phyloP scores from a whole-genome alignment of 1,284 basidiomycete species.

The Pyrrhoderma noxium region DNA sequence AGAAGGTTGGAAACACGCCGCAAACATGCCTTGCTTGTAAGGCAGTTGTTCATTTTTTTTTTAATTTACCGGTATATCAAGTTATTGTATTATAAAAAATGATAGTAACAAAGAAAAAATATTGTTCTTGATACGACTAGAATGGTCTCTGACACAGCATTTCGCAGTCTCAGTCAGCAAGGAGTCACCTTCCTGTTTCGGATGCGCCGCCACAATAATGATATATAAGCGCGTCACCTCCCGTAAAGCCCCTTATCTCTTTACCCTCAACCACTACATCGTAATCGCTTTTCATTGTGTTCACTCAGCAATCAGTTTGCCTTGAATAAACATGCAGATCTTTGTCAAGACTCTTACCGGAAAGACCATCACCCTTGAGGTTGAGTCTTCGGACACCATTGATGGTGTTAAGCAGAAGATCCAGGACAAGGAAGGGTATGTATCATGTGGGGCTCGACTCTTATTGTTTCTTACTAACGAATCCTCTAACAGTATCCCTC shows the following conservation, averaged over 20 bases:
- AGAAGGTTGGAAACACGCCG: too few species aligned
- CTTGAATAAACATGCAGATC: slow-evolving; percentile 89
- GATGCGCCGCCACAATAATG: too few species aligned
- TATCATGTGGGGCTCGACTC: neutral
- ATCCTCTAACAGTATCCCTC: slow-evolving; percentile 28
- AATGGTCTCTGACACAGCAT: too few species aligned
- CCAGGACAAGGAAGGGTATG: slow-evolving; percentile 68
- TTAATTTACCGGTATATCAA: too few species aligned
- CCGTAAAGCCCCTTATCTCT: slow-evolving; percentile 3
- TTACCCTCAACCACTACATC: neutral
- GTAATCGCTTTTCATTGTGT: neutral
- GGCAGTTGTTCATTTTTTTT: too few species aligned
- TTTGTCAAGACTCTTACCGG: slow-evolving; percentile 88
- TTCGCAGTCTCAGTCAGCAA: too few species aligned
- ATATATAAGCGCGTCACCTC: too few species aligned
- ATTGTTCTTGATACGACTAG: too few species aligned
- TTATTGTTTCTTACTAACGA: neutral
- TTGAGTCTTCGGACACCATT: slow-evolving; percentile 72
- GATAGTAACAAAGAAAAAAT: too few species aligned
- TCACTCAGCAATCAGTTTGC: slow-evolving; percentile 41
- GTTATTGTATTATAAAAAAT: too few species aligned
- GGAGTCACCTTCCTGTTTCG: too few species aligned
- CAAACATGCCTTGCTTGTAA: too few species aligned
- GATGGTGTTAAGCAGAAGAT: slow-evolving; percentile 71
- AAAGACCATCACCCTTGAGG: slow-evolving; percentile 93